Evolutionary conservation across 2,329 filamentous ascomycete species (phyloP), one percentile per base, ranked within the genome.

Genomic region (Aschersonia sp.): DNA sequence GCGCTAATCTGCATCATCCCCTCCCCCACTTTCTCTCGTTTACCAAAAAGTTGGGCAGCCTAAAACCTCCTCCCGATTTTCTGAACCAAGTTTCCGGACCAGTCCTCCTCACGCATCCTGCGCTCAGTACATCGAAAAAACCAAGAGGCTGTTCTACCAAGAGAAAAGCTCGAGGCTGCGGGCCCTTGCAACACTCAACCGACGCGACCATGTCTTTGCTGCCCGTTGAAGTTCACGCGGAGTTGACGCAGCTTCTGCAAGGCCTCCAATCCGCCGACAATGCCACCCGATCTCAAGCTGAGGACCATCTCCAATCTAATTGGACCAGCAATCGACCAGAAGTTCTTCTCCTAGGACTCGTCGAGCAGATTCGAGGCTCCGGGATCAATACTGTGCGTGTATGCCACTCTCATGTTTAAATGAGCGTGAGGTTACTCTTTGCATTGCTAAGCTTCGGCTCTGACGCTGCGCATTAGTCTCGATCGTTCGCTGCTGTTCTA

Each of bases 181-280:
- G 50, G 52, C 54, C 53, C 51, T 49, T 44, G 45, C 50, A 52
- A 50, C 54, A 49, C 51, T 49, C 48, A 50, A 53, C 53, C 53
- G 53, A 51, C 53, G 54, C 56, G 47, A 55, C 52, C 55, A 65
- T 94, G 87, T 95, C 90, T 64, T 69, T 95, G 56, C 80, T 97
- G 43, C 82, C 88, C 54, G 72, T 83, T 55, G 87, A 95, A 61
- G 77, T 92, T 60, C 85, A 92, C 65, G 75, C 80, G 57, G 87
- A 90, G 69, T 81, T 98, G 59, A 74, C 76, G 54, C 84, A 89
- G 76, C 80, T 98, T 56, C 75, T 98, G 62, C 81, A 85, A 69
- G 89, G 84, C 56, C 79, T 98, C 54, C 85, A 92, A 69, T 90
- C 87, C 44, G 70, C 87, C 57, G 90, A 98, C 69, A 98, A 98